Conservation (phyloP, 2,329 filamentous ascomycete species). For the Akanthomyces uredinophilus region DNA sequence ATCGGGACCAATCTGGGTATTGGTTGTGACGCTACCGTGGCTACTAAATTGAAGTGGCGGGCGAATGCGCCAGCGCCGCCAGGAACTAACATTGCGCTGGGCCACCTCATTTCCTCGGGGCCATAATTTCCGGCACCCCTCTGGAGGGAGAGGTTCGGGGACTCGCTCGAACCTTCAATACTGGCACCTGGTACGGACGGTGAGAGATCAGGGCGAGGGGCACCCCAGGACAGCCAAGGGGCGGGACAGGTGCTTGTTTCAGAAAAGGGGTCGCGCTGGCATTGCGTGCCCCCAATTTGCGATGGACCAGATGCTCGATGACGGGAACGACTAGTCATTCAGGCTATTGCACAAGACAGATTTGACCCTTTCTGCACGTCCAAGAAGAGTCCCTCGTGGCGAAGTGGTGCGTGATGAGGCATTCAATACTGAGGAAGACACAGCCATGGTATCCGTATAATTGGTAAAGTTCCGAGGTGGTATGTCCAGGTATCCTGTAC, state of each 20-base stretch:
- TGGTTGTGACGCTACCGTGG: background rate
- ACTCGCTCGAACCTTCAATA: background rate
- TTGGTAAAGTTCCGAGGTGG: no score
- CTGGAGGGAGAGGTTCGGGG: background rate
- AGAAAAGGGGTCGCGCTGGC: conserved; percentile 1
- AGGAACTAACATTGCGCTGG: conserved; percentile 1
- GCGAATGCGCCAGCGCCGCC: background rate
- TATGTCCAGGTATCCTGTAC: no score
- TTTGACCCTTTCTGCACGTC: background rate
- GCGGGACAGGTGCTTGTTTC: background rate
- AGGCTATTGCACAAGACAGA: background rate
- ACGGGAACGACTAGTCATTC: background rate
- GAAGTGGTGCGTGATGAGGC: background rate
- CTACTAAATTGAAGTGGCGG: conserved; percentile 11
- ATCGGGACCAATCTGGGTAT: conserved; percentile 11
- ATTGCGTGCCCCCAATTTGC: background rate
- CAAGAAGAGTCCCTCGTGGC: background rate
- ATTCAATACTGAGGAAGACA: background rate
- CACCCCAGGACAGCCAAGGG: background rate
- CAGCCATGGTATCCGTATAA: no score
- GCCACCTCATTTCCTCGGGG: conserved; percentile 6
- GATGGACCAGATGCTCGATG: background rate
- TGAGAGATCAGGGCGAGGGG: background rate
- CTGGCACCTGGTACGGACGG: no score
- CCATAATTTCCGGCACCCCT: conserved; percentile 2